Base-by-base conservation (phyloP, 208 protist species). In the Crithidia sp. region DNA sequence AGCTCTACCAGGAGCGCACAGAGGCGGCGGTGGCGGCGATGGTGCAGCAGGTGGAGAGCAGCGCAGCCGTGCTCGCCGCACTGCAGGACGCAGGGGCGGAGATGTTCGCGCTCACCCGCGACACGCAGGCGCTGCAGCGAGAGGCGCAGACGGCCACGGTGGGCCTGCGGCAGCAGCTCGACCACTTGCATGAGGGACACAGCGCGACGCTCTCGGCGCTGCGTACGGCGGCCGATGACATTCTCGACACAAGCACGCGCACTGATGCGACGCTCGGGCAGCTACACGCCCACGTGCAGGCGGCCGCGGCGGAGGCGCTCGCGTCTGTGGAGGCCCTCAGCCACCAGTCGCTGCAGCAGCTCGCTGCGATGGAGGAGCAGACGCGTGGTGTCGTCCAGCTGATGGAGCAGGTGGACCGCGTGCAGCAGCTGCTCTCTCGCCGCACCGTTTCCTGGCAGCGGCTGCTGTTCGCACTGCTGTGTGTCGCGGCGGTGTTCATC, bases 1-100 rank as follows among this genome's bases (percentile, higher is more conserved):
- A 95, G 67, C 61, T 91, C 7, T 97, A 93, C 74, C 92, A 97
- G 63, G 79, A 97, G 76, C 90, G 90, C 67, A 97, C 92, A 7
- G 90, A 94, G 69, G 71, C 71, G 6, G 86, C 84, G 5, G 83
- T 96, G 16, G 80, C 81, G 39, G 77, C 80, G n/a, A 83, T 96
- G 62, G 77, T 82, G 16, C 58, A 57, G 14, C 66, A 85, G 60
- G 63, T 87, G 47, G 62, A 71, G 39, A 68, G 61, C 28, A 83
- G 84, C 40, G 75, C 83, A 12, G 61, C 73, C 40, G 58, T 79
- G 2, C 76, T 95, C 13, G 39, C 41, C 43, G 66, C 53, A 6
- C 63, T 95, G 47, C 82, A 74, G 43, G 50, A 52, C 45, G 75
- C 82, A 7, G 84, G 79, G 14, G 62, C 52, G n/a, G 75, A 81